These are phyloP conservation scores for Lagenidium giganteum DNA, from an alignment of 352 stramenopile species.

Conservation along the genomic window DNA sequence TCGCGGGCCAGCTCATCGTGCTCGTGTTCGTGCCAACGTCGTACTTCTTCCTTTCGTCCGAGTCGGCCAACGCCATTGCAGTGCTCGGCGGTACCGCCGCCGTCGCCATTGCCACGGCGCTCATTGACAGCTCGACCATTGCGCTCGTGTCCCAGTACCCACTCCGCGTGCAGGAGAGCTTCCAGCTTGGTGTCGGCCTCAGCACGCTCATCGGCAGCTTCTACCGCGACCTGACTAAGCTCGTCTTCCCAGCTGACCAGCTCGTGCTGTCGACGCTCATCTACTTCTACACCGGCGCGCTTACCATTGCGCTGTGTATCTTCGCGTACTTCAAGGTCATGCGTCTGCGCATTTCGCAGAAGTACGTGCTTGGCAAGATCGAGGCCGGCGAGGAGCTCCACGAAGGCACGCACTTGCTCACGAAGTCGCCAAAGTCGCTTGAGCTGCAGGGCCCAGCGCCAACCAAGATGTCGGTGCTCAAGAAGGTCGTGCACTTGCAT, in stretches of 20 bases:
- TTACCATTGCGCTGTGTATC: constrained; percentile 66
- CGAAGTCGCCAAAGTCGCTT: no score
- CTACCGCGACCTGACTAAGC: constrained; percentile 68
- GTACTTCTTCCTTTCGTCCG: constrained; percentile 51
- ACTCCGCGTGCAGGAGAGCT: constrained; percentile 56
- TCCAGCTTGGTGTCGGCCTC: constrained; percentile 63
- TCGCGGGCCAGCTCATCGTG: constrained; percentile 50
- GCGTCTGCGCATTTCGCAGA: constrained; percentile 36
- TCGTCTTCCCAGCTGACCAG: constrained; percentile 41
- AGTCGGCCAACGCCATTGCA: constrained; percentile 40
- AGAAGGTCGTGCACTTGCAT: constrained; percentile 46
- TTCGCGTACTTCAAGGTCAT: constrained; percentile 57
- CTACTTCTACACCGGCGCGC: constrained; percentile 65
- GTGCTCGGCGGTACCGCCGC: constrained; percentile 47
- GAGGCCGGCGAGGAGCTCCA: constrained; percentile 32
- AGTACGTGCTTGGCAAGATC: constrained; percentile 22
- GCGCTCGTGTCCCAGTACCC: constrained; percentile 64
- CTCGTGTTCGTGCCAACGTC: constrained; percentile 59
- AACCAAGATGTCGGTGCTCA: constrained; percentile 51
- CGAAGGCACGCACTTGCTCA: constrained; percentile 32
- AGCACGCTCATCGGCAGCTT: constrained; percentile 64
- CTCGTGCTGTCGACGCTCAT: constrained; percentile 49
- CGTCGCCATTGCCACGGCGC: constrained; percentile 47
- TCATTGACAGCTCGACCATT: constrained; percentile 68
- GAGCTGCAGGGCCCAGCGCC: constrained; percentile 8